Evolutionary conservation across 306 rosid genomes (phyloP).

Genomic region (Mimosa pudica): DNA sequence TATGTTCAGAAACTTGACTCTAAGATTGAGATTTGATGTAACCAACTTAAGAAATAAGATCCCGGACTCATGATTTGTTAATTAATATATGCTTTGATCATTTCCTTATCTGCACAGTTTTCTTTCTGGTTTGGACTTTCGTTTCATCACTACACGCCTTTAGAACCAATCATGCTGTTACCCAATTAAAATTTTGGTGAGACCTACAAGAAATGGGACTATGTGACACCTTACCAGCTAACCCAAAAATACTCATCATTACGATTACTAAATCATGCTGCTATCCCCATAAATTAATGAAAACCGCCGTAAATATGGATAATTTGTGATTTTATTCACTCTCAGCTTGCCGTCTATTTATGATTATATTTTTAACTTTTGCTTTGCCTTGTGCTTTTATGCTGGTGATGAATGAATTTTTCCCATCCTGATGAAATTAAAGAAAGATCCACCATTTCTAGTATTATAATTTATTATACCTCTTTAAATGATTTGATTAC

Average conservation of each 20-base stretch:
- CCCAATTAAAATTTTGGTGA: conserved; percentile 48
- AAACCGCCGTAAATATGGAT: no score
- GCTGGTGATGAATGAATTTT: background rate
- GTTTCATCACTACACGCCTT: conserved; percentile 35
- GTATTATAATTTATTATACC: background rate
- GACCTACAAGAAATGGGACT: conserved; percentile 43
- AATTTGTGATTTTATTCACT: no score
- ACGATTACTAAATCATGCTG: no score
- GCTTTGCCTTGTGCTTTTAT: background rate
- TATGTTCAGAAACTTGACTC: conserved; percentile 30
- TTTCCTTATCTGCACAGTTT: conserved; percentile 17
- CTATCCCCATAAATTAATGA: no score
- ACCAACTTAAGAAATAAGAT: conserved; percentile 29
- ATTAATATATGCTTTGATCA: background rate
- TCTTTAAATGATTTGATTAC: background rate
- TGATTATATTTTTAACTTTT: background rate
- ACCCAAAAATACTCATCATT: background rate
- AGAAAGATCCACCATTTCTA: background rate
- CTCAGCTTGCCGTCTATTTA: background rate
- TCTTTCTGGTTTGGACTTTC: conserved; percentile 36
- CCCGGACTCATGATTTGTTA: background rate
- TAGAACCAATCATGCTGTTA: conserved; percentile 18
- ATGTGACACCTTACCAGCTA: conserved; percentile 41
- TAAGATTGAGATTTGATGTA: conserved; percentile 31
- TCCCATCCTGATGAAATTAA: background rate